Evolutionary conservation across 495 filamentous ascomycete genomes (phyloP), one percentile per base, ranked within the genome.

Genomic region (Mytilinidion resinicola): DNA sequence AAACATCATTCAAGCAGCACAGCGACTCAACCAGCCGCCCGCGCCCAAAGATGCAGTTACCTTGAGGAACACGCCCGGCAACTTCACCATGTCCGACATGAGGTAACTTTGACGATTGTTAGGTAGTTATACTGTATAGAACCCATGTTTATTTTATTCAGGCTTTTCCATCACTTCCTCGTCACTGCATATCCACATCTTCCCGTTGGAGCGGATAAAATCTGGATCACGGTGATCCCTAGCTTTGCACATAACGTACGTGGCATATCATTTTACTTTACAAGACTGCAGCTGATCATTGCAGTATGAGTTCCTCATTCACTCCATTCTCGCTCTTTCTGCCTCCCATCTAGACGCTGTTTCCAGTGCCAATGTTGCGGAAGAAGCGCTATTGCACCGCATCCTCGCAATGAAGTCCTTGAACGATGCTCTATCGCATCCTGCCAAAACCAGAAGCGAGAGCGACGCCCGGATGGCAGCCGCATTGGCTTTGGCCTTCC

Each of bases 101-200:
- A 20, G 46, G 21, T 33, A 30, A 6, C 2, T 30, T 3, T 6
- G 25, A 30, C 6, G 25, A 6, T 2, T 6, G 25, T 30, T 30
- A 6, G 25, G 2, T 3, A 6, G 25, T 30, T 3, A 30, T 30
- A 6, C 2, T 30, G 25, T 30, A 30, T 30, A 6, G 6, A 30
- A 30, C 25, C 25, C 6, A 30, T 30, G 6, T 6, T 30, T 30
- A 30, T 30, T 6, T 30, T 2, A 30, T 30, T 30, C 68, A 76
- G 81, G 50, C 78, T 84, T 61, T 85, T 85, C 67, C 80, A 86
- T 67, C 79, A 84, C 59, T 84, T 86, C 53, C 69, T 85, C 20
- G 56, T 78, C 17, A 69, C 66, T 9, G 82, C 81, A 54, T 78
- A 80, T 56, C 83, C 82, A 5, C 77, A 83, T 68, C 78, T 85